Percentiles rank a stretch among this genome's conserved stretches.
These are phyloP conservation scores for Colletotrichum lindemuthianum DNA, from an alignment of 2,329 filamentous ascomycete genomes.

Conservation along the genomic window DNA sequence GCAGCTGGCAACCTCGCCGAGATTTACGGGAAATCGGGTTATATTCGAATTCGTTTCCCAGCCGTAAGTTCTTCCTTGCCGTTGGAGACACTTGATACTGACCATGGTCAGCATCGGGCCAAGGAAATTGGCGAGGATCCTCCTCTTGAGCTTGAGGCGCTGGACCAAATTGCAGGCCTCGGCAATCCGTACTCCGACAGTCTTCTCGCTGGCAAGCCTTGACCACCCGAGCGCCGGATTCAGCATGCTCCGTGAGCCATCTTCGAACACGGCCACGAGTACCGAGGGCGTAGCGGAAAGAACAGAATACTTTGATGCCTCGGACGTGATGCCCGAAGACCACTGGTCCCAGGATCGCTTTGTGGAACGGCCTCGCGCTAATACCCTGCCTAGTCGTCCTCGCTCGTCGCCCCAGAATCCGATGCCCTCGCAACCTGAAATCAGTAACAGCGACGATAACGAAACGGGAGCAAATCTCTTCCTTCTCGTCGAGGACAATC, in stretches of 20 bases:
- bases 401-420: neutral
- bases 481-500: constrained; percentile 54
- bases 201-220: neutral
- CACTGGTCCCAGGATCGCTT: neutral
- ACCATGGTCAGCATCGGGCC: constrained; percentile 44
- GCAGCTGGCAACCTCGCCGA: constrained; percentile 35
- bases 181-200: neutral
- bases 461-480: constrained; percentile 31
- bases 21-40: constrained; percentile 37
- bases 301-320: neutral
- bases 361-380: neutral
- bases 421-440: neutral
- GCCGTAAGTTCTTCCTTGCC: constrained; percentile 42
- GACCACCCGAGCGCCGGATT: neutral
- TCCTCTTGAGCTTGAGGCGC: constrained; percentile 41
- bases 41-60: constrained; percentile 51
- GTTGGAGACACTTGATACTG: neutral
- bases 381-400: too few species aligned
- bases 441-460: neutral
- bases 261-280: neutral
- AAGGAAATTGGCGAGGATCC: constrained; percentile 48
- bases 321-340: neutral
- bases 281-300: neutral
- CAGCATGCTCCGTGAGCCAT: neutral
- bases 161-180: constrained; percentile 38